Evolutionary conservation across 2,329 filamentous ascomycete genomes (phyloP).

Genomic region (Penicillium palitans): DNA sequence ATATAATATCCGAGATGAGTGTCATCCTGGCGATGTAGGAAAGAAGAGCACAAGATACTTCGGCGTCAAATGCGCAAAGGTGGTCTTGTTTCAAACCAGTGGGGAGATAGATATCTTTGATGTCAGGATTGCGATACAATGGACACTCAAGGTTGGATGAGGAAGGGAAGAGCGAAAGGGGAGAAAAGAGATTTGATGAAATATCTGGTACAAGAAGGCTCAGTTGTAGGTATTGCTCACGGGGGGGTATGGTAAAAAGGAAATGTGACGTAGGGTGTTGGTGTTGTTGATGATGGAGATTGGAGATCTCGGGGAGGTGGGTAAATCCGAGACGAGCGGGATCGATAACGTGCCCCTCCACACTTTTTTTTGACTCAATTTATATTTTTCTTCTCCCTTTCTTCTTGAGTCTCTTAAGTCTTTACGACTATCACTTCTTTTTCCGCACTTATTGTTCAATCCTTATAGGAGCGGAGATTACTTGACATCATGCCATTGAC

Average conservation of each 20-base stretch:
- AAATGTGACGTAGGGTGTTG: conserved; percentile 1
- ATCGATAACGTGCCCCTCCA: conserved; percentile 12
- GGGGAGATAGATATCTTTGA: neutral
- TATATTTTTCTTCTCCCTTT: neutral
- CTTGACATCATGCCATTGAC: conserved; percentile 76
- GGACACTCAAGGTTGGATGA: neutral
- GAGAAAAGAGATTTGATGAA: neutral
- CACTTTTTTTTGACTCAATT: conserved; percentile 3
- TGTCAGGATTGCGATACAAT: neutral
- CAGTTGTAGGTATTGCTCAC: neutral
- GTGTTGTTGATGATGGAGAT: neutral
- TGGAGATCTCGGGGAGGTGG: neutral
- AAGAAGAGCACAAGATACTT: neutral
- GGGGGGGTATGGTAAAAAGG: neutral
- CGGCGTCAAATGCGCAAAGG: neutral
- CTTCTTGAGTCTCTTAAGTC: neutral
- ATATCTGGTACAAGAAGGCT: neutral
- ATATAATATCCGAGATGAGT: conserved; percentile 13
- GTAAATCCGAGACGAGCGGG: conserved; percentile 4
- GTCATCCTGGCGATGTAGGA: conserved; percentile 12
- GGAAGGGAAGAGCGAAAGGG: neutral
- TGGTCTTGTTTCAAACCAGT: neutral
- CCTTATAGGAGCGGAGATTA: neutral
- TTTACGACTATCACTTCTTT: neutral
- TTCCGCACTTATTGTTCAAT: neutral